Evolutionary conservation across 2,329 filamentous ascomycete species (phyloP), one percentile per base, ranked within the genome.

Genomic region (Ilyonectria mors-panacis): DNA sequence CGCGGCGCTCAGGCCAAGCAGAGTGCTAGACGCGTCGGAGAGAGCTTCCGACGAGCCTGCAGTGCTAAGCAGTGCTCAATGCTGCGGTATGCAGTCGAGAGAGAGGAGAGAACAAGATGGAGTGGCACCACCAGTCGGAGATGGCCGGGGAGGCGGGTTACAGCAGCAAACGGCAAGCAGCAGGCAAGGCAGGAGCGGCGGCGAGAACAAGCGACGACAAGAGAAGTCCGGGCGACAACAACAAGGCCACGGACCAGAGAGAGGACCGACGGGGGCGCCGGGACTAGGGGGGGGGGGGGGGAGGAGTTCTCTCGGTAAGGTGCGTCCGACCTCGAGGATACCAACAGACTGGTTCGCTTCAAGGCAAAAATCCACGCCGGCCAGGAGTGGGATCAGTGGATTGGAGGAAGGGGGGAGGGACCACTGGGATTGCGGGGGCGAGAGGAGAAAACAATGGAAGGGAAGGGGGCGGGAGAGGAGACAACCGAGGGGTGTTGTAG

Each of bases 301-400:
- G 66, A 64, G 66, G 66, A 63, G 64, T 70, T 69, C 67, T 70
- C 69, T 68, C 65, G 62, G 64, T 63, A 59, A 63, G 66, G 68
- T 66, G 63, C 69, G 73, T 73, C 70, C 66, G 12, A 13, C 73
- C 66, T 72, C 70, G 65, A 72, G 8, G 66, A 74, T 76, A 71
- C 73, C 73, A 77, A 68, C 67, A 73, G 70, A 66, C 60, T 71
- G 75, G 73, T 77, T 77, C 72, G 73, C 73, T 73, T 74, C 65
- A 72, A 73, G 70, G 70, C 72, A 73, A 70, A 72, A 75, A 67
- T 68, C 62, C 66, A 68, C 69, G 66, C 73, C 69, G 13, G 59
- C 68, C 67, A 59, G 71, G 70, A 54, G 26, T 26, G 26, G 26
- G 26, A 26, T 26, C 26, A 73, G 72, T 74, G 75, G 73, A 69